A percentile compares a stretch with the other conserved stretches of the same genome.
Conservation (phyloP, 2,329 filamentous ascomycete genomes). For the Pseudogymnoascus sp. region DNA sequence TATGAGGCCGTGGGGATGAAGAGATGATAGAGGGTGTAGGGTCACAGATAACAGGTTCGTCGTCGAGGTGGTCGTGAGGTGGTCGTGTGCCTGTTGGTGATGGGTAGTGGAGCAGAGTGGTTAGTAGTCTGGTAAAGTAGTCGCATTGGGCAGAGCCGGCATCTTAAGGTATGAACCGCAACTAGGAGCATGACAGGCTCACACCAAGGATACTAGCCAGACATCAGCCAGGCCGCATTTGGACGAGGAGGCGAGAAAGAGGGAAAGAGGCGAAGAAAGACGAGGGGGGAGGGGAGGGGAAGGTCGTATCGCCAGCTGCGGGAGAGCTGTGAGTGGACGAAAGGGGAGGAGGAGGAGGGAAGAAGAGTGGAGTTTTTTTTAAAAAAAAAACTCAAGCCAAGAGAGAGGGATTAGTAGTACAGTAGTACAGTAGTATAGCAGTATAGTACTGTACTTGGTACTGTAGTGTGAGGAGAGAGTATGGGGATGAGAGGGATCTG, state of each 20-base stretch:
- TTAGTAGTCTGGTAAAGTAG: slow-evolving; percentile 5
- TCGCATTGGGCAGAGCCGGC: slow-evolving; percentile 4
- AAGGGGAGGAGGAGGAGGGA: slow-evolving; percentile 1
- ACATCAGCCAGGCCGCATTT: not conserved
- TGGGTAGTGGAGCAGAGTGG: slow-evolving; percentile 4
- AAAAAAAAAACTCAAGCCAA: not conserved
- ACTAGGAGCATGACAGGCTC: not conserved
- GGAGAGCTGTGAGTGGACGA: not conserved
- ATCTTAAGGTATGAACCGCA: slow-evolving; percentile 6
- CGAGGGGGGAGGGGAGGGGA: slow-evolving; percentile 8
- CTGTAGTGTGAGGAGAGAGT: not conserved
- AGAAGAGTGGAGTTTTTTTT: not conserved
- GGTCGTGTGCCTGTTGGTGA: slow-evolving; percentile 6
- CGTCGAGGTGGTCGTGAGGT: not conserved
- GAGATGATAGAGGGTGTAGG: not conserved
- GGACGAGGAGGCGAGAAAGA: slow-evolving; percentile 6
- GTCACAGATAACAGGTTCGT: not conserved
- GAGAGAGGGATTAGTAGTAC: not conserved
- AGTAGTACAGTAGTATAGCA: not conserved
- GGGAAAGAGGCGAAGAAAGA: not conserved
- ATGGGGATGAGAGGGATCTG: not conserved
- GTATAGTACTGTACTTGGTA: not conserved
- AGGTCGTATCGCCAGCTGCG: not conserved
- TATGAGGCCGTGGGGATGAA: not conserved
- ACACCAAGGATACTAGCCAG: not conserved